Evolutionary conservation across 2,329 filamentous ascomycete species (phyloP).

Genomic region (Monilinia vaccinii-corymbosi): DNA sequence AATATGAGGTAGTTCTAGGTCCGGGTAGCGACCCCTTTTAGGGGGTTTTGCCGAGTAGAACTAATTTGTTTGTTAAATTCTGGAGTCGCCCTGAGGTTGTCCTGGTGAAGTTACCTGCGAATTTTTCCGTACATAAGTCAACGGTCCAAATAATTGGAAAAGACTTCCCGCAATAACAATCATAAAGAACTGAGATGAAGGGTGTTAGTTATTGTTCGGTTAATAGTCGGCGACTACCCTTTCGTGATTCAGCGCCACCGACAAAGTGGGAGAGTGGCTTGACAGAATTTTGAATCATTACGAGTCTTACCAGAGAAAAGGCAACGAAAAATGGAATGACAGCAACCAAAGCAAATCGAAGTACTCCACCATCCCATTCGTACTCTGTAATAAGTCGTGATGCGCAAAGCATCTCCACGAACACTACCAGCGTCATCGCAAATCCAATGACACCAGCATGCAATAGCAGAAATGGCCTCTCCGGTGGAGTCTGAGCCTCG

Average conservation of each 20-base stretch:
- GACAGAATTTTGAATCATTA: neutral
- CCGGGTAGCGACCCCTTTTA: constrained; percentile 20
- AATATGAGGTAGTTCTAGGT: constrained; percentile 31
- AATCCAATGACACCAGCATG: constrained; percentile 17
- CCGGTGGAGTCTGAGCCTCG: constrained; percentile 11
- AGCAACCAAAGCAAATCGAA: constrained; percentile 15
- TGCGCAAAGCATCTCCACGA: constrained; percentile 17
- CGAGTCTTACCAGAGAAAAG: constrained; percentile 27
- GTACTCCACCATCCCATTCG: constrained; percentile 15
- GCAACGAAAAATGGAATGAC: constrained; percentile 15
- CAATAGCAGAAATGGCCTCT: constrained; percentile 15
- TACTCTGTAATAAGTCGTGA: constrained; percentile 17
- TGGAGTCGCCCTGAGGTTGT: too few relatives aligned
- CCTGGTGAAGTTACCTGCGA: neutral
- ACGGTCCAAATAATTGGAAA: constrained; percentile 18
- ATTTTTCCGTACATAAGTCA: constrained; percentile 16
- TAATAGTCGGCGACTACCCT: neutral
- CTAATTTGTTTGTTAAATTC: neutral
- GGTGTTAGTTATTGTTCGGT: constrained; percentile 24
- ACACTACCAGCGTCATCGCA: constrained; percentile 17
- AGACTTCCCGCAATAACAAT: constrained; percentile 14
- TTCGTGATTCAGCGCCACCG: neutral
- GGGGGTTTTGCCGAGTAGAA: constrained; percentile 31
- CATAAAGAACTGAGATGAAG: constrained; percentile 13
- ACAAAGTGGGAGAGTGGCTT: constrained; percentile 5